phyloP scores from a whole-genome alignment of 2,329 filamentous ascomycete genomes.

The Colletotrichum sp. region DNA sequence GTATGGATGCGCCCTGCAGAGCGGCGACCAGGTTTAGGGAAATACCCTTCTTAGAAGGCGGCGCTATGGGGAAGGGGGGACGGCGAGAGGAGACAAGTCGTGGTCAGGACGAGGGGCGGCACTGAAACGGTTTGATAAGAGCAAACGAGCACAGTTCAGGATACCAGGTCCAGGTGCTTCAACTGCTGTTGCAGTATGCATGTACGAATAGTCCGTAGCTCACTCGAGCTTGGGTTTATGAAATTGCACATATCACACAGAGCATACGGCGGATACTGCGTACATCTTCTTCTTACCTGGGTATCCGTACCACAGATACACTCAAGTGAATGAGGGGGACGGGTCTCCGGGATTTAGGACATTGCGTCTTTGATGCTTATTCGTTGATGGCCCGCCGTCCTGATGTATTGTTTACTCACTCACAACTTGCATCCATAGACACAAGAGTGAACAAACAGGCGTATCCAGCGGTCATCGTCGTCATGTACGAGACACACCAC shows the following conservation, averaged over 20 bases:
- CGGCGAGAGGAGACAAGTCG: slow-evolving; percentile 6
- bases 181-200: not conserved
- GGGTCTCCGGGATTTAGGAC: not conserved
- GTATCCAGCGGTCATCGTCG: not conserved
- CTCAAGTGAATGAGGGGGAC: not conserved
- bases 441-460: not conserved
- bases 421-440: not conserved
- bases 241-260: slow-evolving; percentile 6
- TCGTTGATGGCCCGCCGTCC: not conserved
- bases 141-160: slow-evolving; percentile 10
- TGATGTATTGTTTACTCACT: not conserved
- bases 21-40: slow-evolving; percentile 18
- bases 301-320: not conserved
- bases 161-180: slow-evolving; percentile 8
- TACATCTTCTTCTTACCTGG: not conserved
- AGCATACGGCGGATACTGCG: not conserved
- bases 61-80: slow-evolving; percentile 19
- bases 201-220: not conserved
- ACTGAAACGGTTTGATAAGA: slow-evolving; percentile 23
- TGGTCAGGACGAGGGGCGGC: slow-evolving; percentile 10
- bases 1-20: slow-evolving; percentile 23
- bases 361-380: not conserved
- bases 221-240: slow-evolving; percentile 1
- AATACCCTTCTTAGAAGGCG: slow-evolving; percentile 23
- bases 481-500: not conserved